Base-by-base conservation (phyloP, 148 eudicot genomes). In the Salicornia ramosissima region DNA sequence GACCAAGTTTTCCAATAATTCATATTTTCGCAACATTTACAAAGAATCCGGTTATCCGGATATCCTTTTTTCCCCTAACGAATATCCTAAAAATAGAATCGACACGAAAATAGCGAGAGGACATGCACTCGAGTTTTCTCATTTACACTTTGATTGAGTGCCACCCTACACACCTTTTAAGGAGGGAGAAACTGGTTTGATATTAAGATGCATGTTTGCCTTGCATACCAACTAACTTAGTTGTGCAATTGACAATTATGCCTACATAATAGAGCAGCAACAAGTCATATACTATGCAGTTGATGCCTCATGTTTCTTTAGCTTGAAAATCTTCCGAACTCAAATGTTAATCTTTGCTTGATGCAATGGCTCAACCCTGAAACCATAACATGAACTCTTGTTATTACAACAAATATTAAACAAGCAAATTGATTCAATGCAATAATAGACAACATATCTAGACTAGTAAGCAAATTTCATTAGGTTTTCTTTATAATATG, bases 71-170 rank as follows among this genome's bases (percentile, higher is more conserved):
- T 10, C n/a, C 19, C 18, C 15, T 1, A 59, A 60, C 15, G 52
- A n/a, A 64, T 40, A 31, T 21, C 40, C 33, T 21, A 18, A 36
- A 36, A 36, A 14, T 10, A 31, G 50, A 67, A 22, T 62, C 39
- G 24, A 52, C 52, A 53, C 4, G 69, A 29, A 34, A 19, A 58
- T 8, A 49, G 70, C 40, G 39, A 58, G 46, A 67, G 26, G 21
- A 42, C 26, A 58, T 10, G 39, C 52, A 49, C 63, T 42, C 73
- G 13, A 42, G 26, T 45, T 72, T 73, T 29, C n/a, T 34, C 69
- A 78, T 72, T 61, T 78, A 78, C 80, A 72, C 40, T 52, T 72
- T 19, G 64, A 11, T 70, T 3, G 65, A 70, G 75, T 46, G 79
- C 62, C n/a, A 24, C 24, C 26, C 67, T 49, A 64, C 14, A 64